phyloP scores from a whole-genome alignment of 495 filamentous ascomycete species.

The Immersiella caudata region DNA sequence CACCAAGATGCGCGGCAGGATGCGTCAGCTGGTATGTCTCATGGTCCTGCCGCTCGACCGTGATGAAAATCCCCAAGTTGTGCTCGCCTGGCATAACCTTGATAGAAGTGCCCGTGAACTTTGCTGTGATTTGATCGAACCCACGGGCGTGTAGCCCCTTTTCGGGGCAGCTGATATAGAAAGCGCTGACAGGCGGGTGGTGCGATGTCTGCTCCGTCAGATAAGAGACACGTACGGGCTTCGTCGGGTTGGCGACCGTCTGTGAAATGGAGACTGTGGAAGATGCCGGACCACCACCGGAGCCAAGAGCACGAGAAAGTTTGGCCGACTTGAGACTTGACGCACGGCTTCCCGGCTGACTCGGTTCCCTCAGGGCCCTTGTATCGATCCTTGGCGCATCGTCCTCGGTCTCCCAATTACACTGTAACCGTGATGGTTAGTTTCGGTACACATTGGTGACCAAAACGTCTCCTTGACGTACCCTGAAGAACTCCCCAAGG shows the following conservation, averaged over 20 bases:
- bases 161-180: constrained; percentile 89
- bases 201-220: constrained; percentile 98
- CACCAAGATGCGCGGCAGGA: constrained; percentile 89
- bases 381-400: constrained; percentile 56
- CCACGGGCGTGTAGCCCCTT: constrained; percentile 87
- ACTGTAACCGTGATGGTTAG: constrained; percentile 50
- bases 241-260: constrained; percentile 42
- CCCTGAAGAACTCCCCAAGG: constrained; percentile 96
- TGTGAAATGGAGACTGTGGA: constrained; percentile 51
- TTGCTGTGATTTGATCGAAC: constrained; percentile 94
- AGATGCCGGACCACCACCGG: constrained; percentile 38
- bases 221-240: constrained; percentile 78
- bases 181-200: constrained; percentile 95
- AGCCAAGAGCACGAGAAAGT: constrained; percentile 30
- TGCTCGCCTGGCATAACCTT: constrained; percentile 88
- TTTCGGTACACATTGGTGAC: not conserved
- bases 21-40: constrained; percentile 96
- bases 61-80: constrained; percentile 95
- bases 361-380: constrained; percentile 36
- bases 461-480: constrained; percentile 45
- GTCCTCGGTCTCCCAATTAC: constrained; percentile 90
- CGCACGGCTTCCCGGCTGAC: constrained; percentile 46
- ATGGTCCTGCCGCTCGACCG: constrained; percentile 72
- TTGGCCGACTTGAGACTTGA: constrained; percentile 55
- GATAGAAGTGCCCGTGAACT: constrained; percentile 95